Conservation (phyloP, 768 basidiomycete species). For the Porpolomopsis calyptriformis region DNA sequence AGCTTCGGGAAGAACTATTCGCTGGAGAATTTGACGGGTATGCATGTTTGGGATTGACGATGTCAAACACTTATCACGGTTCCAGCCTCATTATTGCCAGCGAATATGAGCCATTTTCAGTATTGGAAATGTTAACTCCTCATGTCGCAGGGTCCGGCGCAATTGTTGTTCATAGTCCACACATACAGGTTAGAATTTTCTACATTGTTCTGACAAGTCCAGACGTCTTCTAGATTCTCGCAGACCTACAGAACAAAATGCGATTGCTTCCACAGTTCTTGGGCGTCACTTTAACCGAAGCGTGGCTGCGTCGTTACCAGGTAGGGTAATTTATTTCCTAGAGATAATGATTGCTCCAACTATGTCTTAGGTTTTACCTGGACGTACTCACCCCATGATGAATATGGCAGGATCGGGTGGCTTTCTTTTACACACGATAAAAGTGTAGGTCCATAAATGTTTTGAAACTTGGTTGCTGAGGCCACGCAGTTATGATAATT, state of each 20-base stretch:
- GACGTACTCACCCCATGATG: conserved; percentile 94
- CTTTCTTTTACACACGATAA: conserved; percentile 74
- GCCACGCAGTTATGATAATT: conserved; percentile 51
- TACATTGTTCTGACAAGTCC: neutral
- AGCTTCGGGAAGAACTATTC: conserved; percentile 71
- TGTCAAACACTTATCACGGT: neutral
- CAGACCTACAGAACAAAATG: conserved; percentile 64
- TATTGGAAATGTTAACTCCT: conserved; percentile 60
- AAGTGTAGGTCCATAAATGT: conserved; percentile 47
- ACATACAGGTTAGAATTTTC: conserved; percentile 47
- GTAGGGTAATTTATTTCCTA: conserved; percentile 20
- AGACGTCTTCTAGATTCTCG: conserved; percentile 43
- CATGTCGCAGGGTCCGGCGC: conserved; percentile 80
- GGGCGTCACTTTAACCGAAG: conserved; percentile 71
- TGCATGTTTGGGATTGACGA: conserved; percentile 13
- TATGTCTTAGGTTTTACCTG: conserved; percentile 61
- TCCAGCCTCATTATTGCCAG: conserved; percentile 68
- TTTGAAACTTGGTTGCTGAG: neutral
- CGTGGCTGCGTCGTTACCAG: conserved; percentile 85
- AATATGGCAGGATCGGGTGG: conserved; percentile 82
- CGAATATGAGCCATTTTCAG: conserved; percentile 75
- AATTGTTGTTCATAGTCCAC: conserved; percentile 79
- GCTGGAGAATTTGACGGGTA: conserved; percentile 84
- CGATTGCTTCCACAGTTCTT: conserved; percentile 59
- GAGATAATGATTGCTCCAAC: neutral